Conservation (phyloP, 139 green algal species). For the Micractinium conductrix region DNA sequence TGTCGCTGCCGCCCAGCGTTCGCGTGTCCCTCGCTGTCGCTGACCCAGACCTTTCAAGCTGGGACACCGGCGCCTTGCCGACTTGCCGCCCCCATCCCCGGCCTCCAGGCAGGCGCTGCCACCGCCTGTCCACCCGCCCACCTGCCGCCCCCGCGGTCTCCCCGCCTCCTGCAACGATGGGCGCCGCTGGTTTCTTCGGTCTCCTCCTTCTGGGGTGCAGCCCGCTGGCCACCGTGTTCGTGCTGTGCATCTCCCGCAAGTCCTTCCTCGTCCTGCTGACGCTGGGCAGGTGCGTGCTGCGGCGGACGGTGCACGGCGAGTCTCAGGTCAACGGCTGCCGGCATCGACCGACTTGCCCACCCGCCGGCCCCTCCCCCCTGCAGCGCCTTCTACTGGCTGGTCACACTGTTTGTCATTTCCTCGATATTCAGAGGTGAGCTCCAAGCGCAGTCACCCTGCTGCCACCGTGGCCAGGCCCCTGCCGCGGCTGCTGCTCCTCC, state of each 20-base stretch:
- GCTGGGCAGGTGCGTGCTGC: slow-evolving; percentile 29
- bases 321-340: too few relatives aligned
- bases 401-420: slow-evolving; percentile 49
- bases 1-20: too few relatives aligned
- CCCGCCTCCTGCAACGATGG: too few relatives aligned
- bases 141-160: too few relatives aligned
- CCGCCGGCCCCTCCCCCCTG: background rate
- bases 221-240: slow-evolving; percentile 41
- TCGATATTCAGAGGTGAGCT: slow-evolving; percentile 44
- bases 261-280: slow-evolving; percentile 50
- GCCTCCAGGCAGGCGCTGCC: too few relatives aligned
- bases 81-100: too few relatives aligned
- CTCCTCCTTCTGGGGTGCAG: slow-evolving; percentile 41
- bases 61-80: too few relatives aligned
- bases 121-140: too few relatives aligned
- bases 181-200: slow-evolving; percentile 30
- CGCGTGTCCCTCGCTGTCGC: too few relatives aligned
- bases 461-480: background rate
- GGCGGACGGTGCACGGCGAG: background rate
- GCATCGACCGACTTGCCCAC: too few relatives aligned
- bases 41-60: too few relatives aligned
- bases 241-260: slow-evolving; percentile 24
- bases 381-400: slow-evolving; percentile 60
- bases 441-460: background rate
- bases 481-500: too few relatives aligned